A percentile compares a stretch with the other conserved stretches of the same genome.
Evolutionary conservation across 495 filamentous ascomycete genomes (phyloP).

Genomic region (Daldinia concentrica): DNA sequence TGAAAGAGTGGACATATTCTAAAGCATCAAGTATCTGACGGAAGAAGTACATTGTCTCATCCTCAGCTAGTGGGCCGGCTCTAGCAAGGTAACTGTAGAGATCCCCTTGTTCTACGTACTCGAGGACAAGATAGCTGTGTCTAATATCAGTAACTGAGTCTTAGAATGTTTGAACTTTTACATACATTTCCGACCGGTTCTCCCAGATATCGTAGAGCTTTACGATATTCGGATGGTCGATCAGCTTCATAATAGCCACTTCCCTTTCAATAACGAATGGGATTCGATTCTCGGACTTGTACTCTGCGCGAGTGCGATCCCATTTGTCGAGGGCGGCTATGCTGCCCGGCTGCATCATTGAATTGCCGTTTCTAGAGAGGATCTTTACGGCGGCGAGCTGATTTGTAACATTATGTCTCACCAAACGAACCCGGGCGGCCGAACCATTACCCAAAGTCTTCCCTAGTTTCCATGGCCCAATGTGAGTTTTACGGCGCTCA

Average conservation of each 20-base stretch:
- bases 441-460: conserved; percentile 86
- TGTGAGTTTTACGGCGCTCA: conserved; percentile 75
- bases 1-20: conserved; percentile 89
- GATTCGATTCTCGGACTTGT: conserved; percentile 70
- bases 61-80: conserved; percentile 73
- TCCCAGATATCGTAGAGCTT: conserved; percentile 96
- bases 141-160: conserved; percentile 37
- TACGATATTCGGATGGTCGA: conserved; percentile 92
- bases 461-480: conserved; percentile 90
- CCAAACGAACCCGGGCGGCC: conserved; percentile 82
- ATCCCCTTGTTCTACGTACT: conserved; percentile 91
- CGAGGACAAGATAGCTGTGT: conserved; percentile 90
- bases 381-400: conserved; percentile 93
- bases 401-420: conserved; percentile 76
- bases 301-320: conserved; percentile 56
- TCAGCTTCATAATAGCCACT: conserved; percentile 93
- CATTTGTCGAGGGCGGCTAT: conserved; percentile 74
- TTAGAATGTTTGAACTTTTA: conserved; percentile 28
- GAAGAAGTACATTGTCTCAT: conserved; percentile 83
- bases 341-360: conserved; percentile 76
- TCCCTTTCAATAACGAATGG: conserved; percentile 90
- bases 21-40: conserved; percentile 93
- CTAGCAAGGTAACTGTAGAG: conserved; percentile 82
- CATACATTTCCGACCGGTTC: conserved; percentile 90
- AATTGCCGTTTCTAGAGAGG: conserved; percentile 77